Evolutionary conservation across 495 filamentous ascomycete genomes (phyloP).

Genomic region (Podospora didyma): DNA sequence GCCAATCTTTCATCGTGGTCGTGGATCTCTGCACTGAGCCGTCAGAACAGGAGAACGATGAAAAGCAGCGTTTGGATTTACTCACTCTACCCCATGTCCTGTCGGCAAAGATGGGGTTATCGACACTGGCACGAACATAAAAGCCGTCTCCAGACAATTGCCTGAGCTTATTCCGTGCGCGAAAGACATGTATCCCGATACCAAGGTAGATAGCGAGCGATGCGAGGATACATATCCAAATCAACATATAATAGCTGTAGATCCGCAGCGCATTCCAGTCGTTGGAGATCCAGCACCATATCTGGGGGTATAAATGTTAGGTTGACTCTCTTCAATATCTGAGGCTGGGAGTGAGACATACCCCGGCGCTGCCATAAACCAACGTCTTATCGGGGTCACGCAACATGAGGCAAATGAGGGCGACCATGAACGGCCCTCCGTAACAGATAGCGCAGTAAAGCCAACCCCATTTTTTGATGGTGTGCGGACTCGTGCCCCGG

Average conservation of each 20-base stretch:
- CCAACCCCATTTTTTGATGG: conserved; percentile 62
- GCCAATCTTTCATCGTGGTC: conserved; percentile 5
- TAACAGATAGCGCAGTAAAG: conserved; percentile 70
- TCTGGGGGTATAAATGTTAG: conserved; percentile 21
- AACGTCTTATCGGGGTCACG: conserved; percentile 34
- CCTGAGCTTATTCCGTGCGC: conserved; percentile 41
- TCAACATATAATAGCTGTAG: conserved; percentile 68
- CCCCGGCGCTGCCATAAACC: conserved; percentile 66
- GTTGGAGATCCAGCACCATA: conserved; percentile 76
- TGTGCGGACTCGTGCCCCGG: conserved; percentile 58
- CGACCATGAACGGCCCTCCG: conserved; percentile 64
- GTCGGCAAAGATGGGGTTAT: conserved; percentile 18
- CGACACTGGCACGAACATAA: background rate
- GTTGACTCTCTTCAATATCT: background rate
- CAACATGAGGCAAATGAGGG: conserved; percentile 60
- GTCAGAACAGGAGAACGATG: background rate
- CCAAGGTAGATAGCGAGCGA: conserved; percentile 65
- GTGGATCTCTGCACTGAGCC: background rate
- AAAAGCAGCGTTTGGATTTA: background rate
- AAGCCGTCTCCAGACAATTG: background rate
- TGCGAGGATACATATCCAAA: conserved; percentile 65
- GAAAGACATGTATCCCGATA: conserved; percentile 61
- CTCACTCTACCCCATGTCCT: background rate
- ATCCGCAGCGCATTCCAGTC: conserved; percentile 66
- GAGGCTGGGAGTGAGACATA: conserved; percentile 10